Percentiles rank a stretch among this genome's conserved stretches.
These are phyloP conservation scores for Astrothelium macrocarpum DNA, from an alignment of 495 filamentous ascomycete genomes.

Conservation along the genomic window DNA sequence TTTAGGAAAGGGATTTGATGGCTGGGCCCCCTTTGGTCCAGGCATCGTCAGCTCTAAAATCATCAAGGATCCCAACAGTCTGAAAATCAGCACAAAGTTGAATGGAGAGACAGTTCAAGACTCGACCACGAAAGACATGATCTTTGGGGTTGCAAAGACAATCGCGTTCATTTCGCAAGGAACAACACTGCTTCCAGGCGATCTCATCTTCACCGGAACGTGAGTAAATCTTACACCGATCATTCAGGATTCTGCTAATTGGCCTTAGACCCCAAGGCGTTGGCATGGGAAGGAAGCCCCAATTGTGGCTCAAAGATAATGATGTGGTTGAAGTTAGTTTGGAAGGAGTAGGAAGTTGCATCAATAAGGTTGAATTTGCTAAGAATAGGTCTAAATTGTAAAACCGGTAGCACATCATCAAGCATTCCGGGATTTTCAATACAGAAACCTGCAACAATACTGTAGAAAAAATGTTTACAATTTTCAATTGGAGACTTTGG, in stretches of 20 bases:
- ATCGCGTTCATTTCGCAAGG: conserved; percentile 27
- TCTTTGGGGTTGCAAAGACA: conserved; percentile 31
- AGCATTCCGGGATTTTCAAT: not conserved
- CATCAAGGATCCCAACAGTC: conserved; percentile 22
- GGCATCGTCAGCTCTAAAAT: conserved; percentile 27
- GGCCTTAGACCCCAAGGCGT: conserved; percentile 24
- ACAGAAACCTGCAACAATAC: too few relatives aligned
- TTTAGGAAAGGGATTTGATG: conserved; percentile 33
- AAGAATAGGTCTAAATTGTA: not conserved
- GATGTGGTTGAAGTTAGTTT: conserved; percentile 53
- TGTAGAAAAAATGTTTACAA: too few relatives aligned
- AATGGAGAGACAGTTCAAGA: conserved; percentile 36
- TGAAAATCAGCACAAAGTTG: conserved; percentile 33
- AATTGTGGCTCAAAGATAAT: conserved; percentile 47
- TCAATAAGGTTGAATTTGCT: conserved; percentile 31
- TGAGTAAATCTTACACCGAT: conserved; percentile 8
- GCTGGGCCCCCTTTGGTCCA: conserved; percentile 33
- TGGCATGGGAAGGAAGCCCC: conserved; percentile 42
- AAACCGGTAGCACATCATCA: not conserved
- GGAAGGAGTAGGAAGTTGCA: conserved; percentile 31
- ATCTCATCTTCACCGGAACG: conserved; percentile 31
- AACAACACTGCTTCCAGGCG: conserved; percentile 28
- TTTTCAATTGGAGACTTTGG: too few relatives aligned
- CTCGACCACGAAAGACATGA: conserved; percentile 30
- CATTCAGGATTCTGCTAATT: not conserved